These are phyloP conservation scores for Acanthamoeba healyi DNA, from an alignment of 208 protist genomes.

Conservation along the genomic window DNA sequence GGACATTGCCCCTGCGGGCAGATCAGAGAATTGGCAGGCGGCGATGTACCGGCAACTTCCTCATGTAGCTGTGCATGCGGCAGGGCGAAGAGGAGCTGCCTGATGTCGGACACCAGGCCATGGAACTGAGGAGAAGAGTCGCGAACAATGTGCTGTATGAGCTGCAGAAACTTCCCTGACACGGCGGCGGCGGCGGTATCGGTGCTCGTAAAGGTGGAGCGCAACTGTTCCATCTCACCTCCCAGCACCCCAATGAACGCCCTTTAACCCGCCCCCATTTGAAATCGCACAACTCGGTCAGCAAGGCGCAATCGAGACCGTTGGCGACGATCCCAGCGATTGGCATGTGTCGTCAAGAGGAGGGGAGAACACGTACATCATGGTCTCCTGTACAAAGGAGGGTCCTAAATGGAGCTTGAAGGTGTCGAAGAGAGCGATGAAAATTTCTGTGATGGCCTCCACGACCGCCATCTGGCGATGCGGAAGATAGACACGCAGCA, in stretches of 20 bases:
- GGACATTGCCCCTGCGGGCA: neutral
- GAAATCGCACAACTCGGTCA: too few relatives aligned
- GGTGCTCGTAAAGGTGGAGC: neutral
- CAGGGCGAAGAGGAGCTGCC: neutral
- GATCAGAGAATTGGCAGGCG: neutral
- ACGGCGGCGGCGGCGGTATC: neutral
- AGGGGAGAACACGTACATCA: slow-evolving; percentile 2
- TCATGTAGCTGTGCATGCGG: neutral
- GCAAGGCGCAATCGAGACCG: too few relatives aligned
- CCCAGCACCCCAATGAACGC: slow-evolving; percentile 18
- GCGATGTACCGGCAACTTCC: neutral
- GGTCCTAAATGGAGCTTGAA: neutral
- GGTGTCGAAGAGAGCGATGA: neutral
- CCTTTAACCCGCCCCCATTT: too few relatives aligned
- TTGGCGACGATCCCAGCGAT: neutral
- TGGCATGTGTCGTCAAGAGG: neutral
- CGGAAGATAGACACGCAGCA: slow-evolving; percentile 17
- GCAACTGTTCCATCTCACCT: slow-evolving; percentile 11
- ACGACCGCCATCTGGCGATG: slow-evolving; percentile 35
- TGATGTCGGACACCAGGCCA: neutral
- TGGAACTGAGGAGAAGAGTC: neutral
- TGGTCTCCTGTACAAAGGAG: slow-evolving; percentile 10
- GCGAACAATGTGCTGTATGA: neutral
- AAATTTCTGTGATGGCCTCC: neutral
- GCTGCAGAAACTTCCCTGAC: neutral